Base-by-base conservation (phyloP, 2,329 filamentous ascomycete species). In the Diplodia seriata region DNA sequence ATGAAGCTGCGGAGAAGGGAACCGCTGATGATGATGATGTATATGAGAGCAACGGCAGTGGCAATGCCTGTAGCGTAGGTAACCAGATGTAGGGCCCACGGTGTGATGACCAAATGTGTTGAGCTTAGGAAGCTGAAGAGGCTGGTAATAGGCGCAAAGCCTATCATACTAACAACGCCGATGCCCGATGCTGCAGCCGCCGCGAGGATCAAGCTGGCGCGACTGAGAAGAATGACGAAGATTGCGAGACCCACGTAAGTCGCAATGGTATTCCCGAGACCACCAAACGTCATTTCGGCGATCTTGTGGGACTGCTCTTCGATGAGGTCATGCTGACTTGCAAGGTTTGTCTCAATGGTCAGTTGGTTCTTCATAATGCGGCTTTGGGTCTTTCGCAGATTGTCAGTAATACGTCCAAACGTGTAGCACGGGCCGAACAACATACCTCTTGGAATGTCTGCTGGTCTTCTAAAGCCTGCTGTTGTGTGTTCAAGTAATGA, bases 271-370 rank as follows among this genome's bases (percentile, higher is more conserved):
- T 33, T 23, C 2, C 54, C 36, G 15, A 68, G 47, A 4, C 66
- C 38, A 15, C 47, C 15, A 14, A 68, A 62, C 11, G 59, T 26
- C 38, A 64, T 47, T 7, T 50, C 43, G 49, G 36, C n/a, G 40
- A 68, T 56, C 31, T 53, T 64, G 4, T 64, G 31, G n/a, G 50
- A 55, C 8, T 63, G 51, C 7, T 68, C 66, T 9, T 68, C 66
- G 26, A 68, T 68, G 15, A 63, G 20, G 3, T 55, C 29, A 8
- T 55, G 50, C 7, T 68, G 66, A 20, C 36, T 50, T 20, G 31
- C 26, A 8, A 68, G 57, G 40, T 20, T 64, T 20, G 33, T 36
- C 14, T 50, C 29, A 9, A 67, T 59, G 31, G 11, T 49, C 15
- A 43, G 29, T 6, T 56, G 50, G 8, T 31, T 56, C n/a, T 57